Evolutionary conservation across 1,284 basidiomycete species (phyloP), one percentile per base, ranked within the genome.

Genomic region (Mycena citricolor): DNA sequence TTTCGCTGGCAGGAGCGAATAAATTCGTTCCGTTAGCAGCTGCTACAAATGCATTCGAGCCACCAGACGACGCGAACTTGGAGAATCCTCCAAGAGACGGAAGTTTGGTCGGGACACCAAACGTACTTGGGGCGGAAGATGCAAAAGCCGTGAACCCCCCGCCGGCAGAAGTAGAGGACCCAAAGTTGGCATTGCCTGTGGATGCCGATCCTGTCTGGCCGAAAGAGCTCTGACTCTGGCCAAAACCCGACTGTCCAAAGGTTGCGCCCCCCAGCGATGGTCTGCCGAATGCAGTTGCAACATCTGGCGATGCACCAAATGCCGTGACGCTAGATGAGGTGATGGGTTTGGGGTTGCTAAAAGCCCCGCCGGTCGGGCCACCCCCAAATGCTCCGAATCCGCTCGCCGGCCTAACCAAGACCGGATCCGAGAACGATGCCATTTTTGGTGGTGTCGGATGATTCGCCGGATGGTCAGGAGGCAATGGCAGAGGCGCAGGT

Each of bases 361-460:
- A 54, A 6, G 50, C 53, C 5, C 53, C 50, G 14, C 41, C 42
- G 14, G 35, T 32, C 6, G 41, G 30, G 20, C 35, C 39, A 21
- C 54, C 54, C n/a, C n/a, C n/a, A 24, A 54, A 54, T n/a, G 70
- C 68, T 31, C 70, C 70, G 47, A 74, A 72, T 1, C 70, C 70
- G 33, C 56, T 51, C 5, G 69, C 67, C 13, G 69, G 68, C 42
- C 64, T 66, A 45, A 54, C 33, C 34, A 69, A 62, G n/a, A 7
- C 30, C 8, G 36, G 22, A 30, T 45, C 47, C 2, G 46, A 42
- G 28, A 52, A 52, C 8, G 23, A 50, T 53, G 23, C 64, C 62
- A 32, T 63, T 55, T 5, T 59, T 54, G 11, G 58, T 49, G 33
- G 58, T 53, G 21, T 64, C 26, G 53, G 39, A 34, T 50, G 50